Conservation (phyloP, 73 alveolate genomes). For the Tetrahymena elliotti region DNA sequence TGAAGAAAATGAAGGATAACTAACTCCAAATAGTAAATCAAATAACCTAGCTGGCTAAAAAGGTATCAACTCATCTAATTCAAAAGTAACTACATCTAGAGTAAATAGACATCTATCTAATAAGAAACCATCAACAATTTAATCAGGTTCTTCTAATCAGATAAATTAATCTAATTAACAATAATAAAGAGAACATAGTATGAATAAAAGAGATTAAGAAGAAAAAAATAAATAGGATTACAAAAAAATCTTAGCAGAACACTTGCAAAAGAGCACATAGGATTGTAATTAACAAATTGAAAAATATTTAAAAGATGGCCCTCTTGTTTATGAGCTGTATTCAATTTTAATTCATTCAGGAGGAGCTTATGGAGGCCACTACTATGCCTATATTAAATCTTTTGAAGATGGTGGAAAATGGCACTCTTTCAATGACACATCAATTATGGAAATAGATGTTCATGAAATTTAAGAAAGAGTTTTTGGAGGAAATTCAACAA, state of each 20-base stretch:
- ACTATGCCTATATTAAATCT: conserved; percentile 63
- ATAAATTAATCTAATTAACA: neutral
- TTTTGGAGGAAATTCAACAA: conserved; percentile 62
- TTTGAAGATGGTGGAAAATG: conserved; percentile 64
- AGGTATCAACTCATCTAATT: neutral
- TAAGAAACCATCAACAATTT: neutral
- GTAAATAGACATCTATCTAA: neutral
- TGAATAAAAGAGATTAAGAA: neutral
- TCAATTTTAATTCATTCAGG: conserved; percentile 65
- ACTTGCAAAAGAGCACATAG: conserved; percentile 23
- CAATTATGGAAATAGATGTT: conserved; percentile 47
- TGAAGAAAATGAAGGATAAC: neutral
- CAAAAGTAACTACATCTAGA: neutral
- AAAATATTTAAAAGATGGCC: conserved; percentile 56
- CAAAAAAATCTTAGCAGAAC: neutral
- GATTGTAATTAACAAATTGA: conserved; percentile 17
- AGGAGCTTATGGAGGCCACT: conserved; percentile 69
- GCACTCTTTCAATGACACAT: conserved; percentile 62
- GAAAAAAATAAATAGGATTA: conserved; percentile 2
- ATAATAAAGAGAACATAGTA: neutral
- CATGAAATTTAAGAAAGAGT: conserved; percentile 40
- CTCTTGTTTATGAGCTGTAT: conserved; percentile 60
- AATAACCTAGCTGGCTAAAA: neutral
- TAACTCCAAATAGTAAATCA: neutral
- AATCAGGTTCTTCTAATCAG: neutral